Percentiles rank a stretch among this genome's conserved stretches.
Evolutionary conservation across 257 asterid genomes (phyloP).

Genomic region (Phtheirospermum japonicum): DNA sequence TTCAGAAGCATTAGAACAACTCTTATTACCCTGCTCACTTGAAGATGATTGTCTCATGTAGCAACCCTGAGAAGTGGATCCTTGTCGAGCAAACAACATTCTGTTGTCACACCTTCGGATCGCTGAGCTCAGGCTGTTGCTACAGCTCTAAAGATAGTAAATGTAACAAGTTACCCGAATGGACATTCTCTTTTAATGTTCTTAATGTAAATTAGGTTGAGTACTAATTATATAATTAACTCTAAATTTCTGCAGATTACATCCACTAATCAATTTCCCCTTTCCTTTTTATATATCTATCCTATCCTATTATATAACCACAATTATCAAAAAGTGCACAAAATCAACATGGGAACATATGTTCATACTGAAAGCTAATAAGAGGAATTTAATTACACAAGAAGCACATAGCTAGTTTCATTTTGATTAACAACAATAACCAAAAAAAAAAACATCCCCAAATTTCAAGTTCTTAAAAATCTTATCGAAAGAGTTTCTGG

Average conservation of each 20-base stretch:
- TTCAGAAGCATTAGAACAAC: constrained; percentile 28
- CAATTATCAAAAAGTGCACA: background rate
- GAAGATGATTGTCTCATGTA: constrained; percentile 64
- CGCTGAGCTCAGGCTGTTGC: constrained; percentile 49
- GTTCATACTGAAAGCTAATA: background rate
- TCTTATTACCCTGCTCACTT: constrained; percentile 41
- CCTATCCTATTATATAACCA: background rate
- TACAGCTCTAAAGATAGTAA: constrained; percentile 48
- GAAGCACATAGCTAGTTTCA: constrained; percentile 2
- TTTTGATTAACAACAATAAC: background rate
- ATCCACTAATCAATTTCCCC: background rate
- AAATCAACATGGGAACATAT: background rate
- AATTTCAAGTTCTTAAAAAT: constrained; percentile 7
- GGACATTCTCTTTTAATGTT: constrained; percentile 1
- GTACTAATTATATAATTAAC: background rate
- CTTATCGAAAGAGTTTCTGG: background rate
- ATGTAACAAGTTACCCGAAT: background rate
- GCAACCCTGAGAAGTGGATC: constrained; percentile 55
- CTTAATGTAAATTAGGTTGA: background rate
- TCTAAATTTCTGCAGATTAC: background rate
- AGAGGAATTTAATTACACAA: background rate
- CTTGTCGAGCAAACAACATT: constrained; percentile 67
- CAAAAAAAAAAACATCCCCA: constrained; percentile 3
- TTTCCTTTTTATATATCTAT: background rate
- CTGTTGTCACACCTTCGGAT: constrained; percentile 63